Evolutionary conservation across 495 filamentous ascomycete species (phyloP).

Genomic region (Aspergillus steynii): DNA sequence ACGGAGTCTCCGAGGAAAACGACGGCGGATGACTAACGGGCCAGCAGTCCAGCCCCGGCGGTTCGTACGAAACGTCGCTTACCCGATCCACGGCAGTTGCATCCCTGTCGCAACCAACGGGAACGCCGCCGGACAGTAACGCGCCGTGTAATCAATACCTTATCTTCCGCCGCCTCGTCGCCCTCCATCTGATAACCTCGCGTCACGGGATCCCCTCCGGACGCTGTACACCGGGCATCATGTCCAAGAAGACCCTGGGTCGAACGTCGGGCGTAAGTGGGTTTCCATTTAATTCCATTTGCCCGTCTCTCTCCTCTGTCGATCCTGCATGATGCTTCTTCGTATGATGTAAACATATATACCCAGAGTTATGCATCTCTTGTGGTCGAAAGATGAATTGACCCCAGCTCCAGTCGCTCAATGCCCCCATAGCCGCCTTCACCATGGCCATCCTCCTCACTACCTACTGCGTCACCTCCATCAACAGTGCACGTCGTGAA

Average conservation of each 20-base stretch:
- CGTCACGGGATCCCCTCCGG: neutral
- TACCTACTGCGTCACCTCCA: constrained; percentile 51
- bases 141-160: neutral
- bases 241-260: constrained; percentile 24
- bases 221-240: neutral
- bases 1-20: neutral
- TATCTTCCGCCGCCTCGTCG: neutral
- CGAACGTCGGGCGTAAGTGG: constrained; percentile 26
- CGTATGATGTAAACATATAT: neutral
- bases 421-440: constrained; percentile 51
- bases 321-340: no score
- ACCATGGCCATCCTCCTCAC: constrained; percentile 51
- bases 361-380: neutral
- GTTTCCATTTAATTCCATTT: neutral
- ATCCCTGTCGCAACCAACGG: neutral
- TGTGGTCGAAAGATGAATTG: constrained; percentile 4
- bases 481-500: constrained; percentile 44
- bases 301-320: no score
- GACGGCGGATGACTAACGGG: neutral
- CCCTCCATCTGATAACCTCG: constrained; percentile 2
- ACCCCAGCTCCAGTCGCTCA: constrained; percentile 35
- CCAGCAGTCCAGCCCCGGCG: constrained; percentile 1
- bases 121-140: neutral
- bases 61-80: neutral
- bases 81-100: neutral